A percentile compares a stretch with the other conserved stretches of the same genome.
These are phyloP conservation scores for Aspergillus sp. DNA, from an alignment of 2,329 filamentous ascomycete genomes.

Conservation along the genomic window DNA sequence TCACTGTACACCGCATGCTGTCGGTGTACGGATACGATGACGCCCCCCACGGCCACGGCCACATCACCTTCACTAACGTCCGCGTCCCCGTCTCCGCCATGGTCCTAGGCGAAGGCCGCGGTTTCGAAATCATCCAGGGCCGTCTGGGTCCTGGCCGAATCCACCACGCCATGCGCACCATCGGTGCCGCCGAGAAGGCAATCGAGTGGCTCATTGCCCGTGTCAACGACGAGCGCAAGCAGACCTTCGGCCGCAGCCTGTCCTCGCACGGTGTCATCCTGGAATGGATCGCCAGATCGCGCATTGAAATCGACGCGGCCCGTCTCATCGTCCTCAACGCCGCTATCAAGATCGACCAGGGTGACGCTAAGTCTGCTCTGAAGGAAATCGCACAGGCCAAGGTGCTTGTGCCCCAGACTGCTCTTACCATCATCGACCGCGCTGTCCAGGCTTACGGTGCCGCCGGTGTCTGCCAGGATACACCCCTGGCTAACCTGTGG, in stretches of 20 bases:
- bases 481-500: conserved; percentile 82
- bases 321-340: conserved; percentile 90
- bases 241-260: conserved; percentile 83
- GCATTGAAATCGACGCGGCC: conserved; percentile 89
- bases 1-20: conserved; percentile 92
- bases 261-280: conserved; percentile 89
- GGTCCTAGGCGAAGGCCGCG: conserved; percentile 85
- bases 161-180: conserved; percentile 94
- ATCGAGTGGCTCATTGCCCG: conserved; percentile 93
- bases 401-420: conserved; percentile 77
- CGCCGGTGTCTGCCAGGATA: conserved; percentile 89
- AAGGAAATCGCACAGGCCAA: conserved; percentile 96
- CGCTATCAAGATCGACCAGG: conserved; percentile 87
- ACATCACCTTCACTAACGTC: conserved; percentile 85
- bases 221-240: conserved; percentile 87
- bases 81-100: conserved; percentile 79
- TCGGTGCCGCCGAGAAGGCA: conserved; percentile 84
- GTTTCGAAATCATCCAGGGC: conserved; percentile 98
- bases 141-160: conserved; percentile 93
- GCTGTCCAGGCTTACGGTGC: conserved; percentile 90
- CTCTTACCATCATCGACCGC: conserved; percentile 84
- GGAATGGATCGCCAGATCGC: conserved; percentile 87
- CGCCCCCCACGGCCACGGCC: conserved; percentile 95
- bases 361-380: conserved; percentile 81
- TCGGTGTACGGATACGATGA: conserved; percentile 95